phyloP scores from a whole-genome alignment of 2,329 filamentous ascomycete genomes.

The Rhynchosporium secalis region DNA sequence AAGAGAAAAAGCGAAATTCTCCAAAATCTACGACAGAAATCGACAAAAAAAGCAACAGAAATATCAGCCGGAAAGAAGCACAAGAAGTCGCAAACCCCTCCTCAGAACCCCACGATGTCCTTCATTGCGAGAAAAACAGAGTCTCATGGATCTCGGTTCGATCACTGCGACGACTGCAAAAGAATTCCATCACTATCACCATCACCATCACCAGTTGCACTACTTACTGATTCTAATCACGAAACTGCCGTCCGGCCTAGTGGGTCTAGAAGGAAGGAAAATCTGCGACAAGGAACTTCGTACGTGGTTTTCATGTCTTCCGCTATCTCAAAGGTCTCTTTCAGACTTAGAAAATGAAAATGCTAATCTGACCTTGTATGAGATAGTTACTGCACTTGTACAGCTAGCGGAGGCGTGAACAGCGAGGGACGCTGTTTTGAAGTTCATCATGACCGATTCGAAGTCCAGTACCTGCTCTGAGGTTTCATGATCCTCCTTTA shows the following conservation, averaged over 20 bases:
- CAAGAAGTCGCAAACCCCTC: neutral
- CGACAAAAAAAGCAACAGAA: neutral
- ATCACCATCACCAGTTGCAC: neutral
- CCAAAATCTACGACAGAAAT: neutral
- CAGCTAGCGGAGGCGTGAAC: constrained; percentile 7
- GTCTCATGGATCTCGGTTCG: constrained; percentile 2
- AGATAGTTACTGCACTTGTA: constrained; percentile 7
- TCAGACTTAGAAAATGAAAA: neutral
- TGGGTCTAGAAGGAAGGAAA: neutral
- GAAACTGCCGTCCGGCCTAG: neutral
- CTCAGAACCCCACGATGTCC: neutral
- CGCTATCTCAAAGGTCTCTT: neutral
- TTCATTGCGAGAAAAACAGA: constrained; percentile 5
- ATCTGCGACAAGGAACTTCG: constrained; percentile 1
- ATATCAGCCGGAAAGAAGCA: neutral
- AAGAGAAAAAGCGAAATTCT: neutral
- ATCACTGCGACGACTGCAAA: constrained; percentile 6
- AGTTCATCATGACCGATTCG: neutral
- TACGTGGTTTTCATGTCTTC: neutral
- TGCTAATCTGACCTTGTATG: neutral
- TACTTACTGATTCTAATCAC: neutral
- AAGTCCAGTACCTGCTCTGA: neutral
- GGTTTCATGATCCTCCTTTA: neutral
- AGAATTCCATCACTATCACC: neutral
- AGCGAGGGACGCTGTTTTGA: constrained; percentile 6